Percentiles rank a stretch among this genome's conserved stretches.
Conservation (phyloP, 495 filamentous ascomycete genomes). For the Jackrogersella multiformis region DNA sequence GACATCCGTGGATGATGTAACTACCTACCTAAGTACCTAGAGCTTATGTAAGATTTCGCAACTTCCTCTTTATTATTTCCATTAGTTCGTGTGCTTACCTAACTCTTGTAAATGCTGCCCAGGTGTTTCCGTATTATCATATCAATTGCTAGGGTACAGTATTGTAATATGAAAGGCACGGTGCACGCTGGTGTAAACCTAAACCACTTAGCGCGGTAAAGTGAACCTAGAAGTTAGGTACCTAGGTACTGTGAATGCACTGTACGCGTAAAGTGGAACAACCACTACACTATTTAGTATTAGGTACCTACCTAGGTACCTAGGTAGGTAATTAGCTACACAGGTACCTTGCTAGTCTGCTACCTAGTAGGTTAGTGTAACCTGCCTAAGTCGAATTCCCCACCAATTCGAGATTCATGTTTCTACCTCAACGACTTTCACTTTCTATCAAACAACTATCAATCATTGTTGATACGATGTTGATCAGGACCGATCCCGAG, state of each 20-base stretch:
- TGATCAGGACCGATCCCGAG: constrained; percentile 2
- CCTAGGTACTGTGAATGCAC: background rate
- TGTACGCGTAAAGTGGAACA: constrained; percentile 32
- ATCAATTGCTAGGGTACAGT: no score
- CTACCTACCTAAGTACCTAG: no score
- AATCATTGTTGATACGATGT: constrained; percentile 28
- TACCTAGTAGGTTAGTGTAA: no score
- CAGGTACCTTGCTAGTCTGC: no score
- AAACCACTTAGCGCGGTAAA: background rate
- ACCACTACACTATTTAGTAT: background rate
- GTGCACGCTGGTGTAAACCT: background rate
- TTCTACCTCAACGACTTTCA: background rate
- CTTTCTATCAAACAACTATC: no score
- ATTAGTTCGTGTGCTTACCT: no score
- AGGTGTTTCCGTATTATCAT: no score
- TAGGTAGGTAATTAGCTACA: background rate
- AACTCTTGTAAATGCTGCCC: no score
- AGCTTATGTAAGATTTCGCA: no score
- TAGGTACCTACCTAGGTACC: background rate
- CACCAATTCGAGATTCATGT: background rate
- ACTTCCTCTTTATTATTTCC: no score
- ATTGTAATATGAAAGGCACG: background rate
- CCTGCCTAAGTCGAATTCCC: no score
- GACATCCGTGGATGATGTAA: no score
- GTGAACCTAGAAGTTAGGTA: background rate